Conservation (phyloP, 495 filamentous ascomycete species). For the Xylaria flabelliformis region DNA sequence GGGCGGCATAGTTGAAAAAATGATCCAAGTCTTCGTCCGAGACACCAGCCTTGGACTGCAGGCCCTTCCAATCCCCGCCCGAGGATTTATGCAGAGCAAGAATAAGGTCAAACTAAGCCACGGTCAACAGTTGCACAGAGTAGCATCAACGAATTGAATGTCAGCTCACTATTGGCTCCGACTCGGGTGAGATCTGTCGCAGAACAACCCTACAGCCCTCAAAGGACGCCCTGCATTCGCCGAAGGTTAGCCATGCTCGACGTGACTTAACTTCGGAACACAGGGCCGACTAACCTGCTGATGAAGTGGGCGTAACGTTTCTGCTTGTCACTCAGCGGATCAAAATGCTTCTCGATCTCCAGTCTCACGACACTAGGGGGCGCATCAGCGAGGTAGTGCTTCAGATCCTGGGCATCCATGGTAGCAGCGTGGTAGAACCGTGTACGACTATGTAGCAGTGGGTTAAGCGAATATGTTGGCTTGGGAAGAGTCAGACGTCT, state of each 20-base stretch:
- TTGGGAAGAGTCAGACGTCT: neutral
- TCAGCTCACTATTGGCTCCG: conserved; percentile 70
- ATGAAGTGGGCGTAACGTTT: conserved; percentile 94
- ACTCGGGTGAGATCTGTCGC: conserved; percentile 89
- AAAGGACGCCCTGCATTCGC: conserved; percentile 71
- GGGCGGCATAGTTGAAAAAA: conserved; percentile 86
- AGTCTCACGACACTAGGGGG: conserved; percentile 86
- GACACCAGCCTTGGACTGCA: conserved; percentile 72
- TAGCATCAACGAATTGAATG: neutral
- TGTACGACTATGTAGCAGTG: neutral
- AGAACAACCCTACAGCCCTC: conserved; percentile 84
- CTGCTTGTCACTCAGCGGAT: conserved; percentile 75
- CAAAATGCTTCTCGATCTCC: conserved; percentile 88
- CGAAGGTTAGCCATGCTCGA: conserved; percentile 3
- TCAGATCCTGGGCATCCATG: conserved; percentile 59
- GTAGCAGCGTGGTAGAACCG: conserved; percentile 29
- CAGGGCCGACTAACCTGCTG: conserved; percentile 65
- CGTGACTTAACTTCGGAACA: conserved; percentile 18
- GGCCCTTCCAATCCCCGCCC: conserved; percentile 77
- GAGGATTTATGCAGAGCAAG: conserved; percentile 74
- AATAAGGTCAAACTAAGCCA: conserved; percentile 76
- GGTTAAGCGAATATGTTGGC: neutral
- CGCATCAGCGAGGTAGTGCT: conserved; percentile 86
- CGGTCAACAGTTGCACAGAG: conserved; percentile 26
- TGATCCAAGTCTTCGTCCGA: conserved; percentile 70